Percentiles rank a stretch among this genome's conserved stretches.
phyloP scores from a whole-genome alignment of 2,329 filamentous ascomycete genomes.

The Alternaria infectoria region DNA sequence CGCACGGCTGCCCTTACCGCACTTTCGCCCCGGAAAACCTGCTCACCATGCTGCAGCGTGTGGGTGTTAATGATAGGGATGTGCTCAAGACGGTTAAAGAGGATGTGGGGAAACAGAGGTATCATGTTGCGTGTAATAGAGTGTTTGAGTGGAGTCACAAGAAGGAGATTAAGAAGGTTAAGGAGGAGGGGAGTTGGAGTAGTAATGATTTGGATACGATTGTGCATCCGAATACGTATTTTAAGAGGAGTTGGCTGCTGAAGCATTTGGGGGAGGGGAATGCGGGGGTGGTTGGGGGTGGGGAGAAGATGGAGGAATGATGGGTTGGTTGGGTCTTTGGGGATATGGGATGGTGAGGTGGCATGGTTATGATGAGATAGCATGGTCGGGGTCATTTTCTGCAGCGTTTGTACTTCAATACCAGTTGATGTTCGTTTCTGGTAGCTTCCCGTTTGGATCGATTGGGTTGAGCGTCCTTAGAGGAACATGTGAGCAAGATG shows the following conservation, averaged over 20 bases:
- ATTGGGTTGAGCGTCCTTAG: no score
- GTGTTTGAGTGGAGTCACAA: constrained; percentile 92
- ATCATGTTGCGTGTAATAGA: constrained; percentile 93
- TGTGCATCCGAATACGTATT: constrained; percentile 96
- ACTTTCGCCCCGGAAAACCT: constrained; percentile 92
- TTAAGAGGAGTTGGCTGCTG: constrained; percentile 89
- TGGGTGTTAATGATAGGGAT: constrained; percentile 79
- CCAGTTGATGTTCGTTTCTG: no score
- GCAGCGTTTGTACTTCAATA: not conserved
- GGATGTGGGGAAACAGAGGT: constrained; percentile 87
- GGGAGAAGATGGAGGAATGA: constrained; percentile 47
- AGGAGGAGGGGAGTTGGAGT: constrained; percentile 55
- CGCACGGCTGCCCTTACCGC: constrained; percentile 94
- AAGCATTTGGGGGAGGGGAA: constrained; percentile 71
- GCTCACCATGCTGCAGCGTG: constrained; percentile 73
- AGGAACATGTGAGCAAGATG: no score
- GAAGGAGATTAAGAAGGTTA: constrained; percentile 57
- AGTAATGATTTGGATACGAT: constrained; percentile 88
- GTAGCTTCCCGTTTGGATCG: no score
- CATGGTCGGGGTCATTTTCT: not conserved
- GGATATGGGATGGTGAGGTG: no score
- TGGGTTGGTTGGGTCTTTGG: no score
- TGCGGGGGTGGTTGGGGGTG: constrained; percentile 37
- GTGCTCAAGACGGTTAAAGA: constrained; percentile 83
- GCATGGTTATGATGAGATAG: not conserved